These are phyloP conservation scores for Spirogloea muscicola DNA, from an alignment of 139 green algal genomes.

Conservation along the genomic window DNA sequence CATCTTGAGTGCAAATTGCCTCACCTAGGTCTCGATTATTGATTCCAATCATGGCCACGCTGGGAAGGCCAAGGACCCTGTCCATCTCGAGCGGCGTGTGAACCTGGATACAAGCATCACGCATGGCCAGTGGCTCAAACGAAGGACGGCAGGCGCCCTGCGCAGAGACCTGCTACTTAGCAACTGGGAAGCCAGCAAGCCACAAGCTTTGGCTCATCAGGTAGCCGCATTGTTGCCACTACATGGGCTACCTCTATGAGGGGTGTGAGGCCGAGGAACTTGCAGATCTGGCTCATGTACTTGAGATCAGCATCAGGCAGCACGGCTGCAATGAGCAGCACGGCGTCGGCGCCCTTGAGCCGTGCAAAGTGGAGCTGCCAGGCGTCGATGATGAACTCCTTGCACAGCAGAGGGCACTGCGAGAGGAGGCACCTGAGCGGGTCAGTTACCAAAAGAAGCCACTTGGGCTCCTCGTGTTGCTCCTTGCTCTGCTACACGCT, in stretches of 20 bases:
- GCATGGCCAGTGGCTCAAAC: too few species aligned
- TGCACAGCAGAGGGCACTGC: conserved; percentile 85
- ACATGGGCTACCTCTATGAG: conserved; percentile 53
- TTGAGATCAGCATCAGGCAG: conserved; percentile 88
- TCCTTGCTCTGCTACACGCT: too few species aligned
- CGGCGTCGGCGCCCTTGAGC: conserved; percentile 79
- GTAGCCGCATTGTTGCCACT: too few species aligned
- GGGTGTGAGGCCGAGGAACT: conserved; percentile 56
- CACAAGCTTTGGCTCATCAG: too few species aligned
- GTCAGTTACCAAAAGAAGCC: too few species aligned
- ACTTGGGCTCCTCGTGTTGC: too few species aligned
- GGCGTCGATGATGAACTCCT: conserved; percentile 98
- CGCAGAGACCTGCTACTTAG: too few species aligned
- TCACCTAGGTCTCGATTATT: conserved; percentile 96
- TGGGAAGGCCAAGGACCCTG: conserved; percentile 76
- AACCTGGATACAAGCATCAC: too few species aligned
- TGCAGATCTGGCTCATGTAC: conserved; percentile 81
- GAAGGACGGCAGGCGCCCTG: too few species aligned
- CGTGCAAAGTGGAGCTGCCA: conserved; percentile 75
- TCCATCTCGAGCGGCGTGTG: conserved; percentile 88
- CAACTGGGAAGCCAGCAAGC: too few species aligned
- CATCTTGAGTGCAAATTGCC: too few species aligned
- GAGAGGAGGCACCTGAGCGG: background rate
- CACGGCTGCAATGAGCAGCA: conserved; percentile 96
- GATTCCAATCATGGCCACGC: conserved; percentile 91